phyloP scores from a whole-genome alignment of 1,284 basidiomycete species.

The Vanrija humicola region DNA sequence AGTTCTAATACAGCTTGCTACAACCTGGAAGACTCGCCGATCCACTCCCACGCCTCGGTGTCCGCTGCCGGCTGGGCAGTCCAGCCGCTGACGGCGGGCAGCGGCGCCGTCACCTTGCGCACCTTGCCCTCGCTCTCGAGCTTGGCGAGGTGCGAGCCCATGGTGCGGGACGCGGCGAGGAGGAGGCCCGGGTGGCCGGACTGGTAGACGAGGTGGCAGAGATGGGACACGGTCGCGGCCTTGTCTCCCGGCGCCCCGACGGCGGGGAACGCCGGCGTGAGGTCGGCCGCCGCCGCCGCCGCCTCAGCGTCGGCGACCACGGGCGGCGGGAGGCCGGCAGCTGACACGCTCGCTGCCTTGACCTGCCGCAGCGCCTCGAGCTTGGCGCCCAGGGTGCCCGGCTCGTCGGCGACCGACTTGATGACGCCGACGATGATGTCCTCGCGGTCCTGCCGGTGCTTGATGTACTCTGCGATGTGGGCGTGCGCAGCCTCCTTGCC shows the following conservation, averaged over 20 bases:
- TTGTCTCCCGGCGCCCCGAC: neutral
- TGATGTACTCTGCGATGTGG: conserved; percentile 67
- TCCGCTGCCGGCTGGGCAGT: conserved; percentile 19
- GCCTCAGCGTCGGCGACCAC: conserved; percentile 6
- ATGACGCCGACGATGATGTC: conserved; percentile 57
- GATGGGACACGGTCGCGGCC: conserved; percentile 21
- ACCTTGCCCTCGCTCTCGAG: conserved; percentile 61
- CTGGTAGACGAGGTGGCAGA: conserved; percentile 35
- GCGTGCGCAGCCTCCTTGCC: conserved; percentile 45
- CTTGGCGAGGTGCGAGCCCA: conserved; percentile 34
- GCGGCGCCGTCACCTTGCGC: conserved; percentile 13
- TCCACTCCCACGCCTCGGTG: conserved; percentile 33
- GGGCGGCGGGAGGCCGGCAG: neutral
- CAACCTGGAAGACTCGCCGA: conserved; percentile 2
- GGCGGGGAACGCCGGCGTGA: conserved; percentile 2
- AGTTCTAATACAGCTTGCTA: neutral
- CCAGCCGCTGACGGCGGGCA: conserved; percentile 24
- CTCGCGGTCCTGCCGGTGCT: conserved; percentile 78
- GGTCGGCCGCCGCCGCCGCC: neutral
- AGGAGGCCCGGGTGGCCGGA: conserved; percentile 33
- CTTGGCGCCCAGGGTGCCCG: conserved; percentile 10
- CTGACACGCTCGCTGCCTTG: conserved; percentile 7
- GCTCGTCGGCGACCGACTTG: conserved; percentile 4
- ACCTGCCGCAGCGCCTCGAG: conserved; percentile 14
- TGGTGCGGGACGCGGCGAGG: conserved; percentile 27